A percentile compares a stretch with the other conserved stretches of the same genome.
Evolutionary conservation across 2,329 filamentous ascomycete genomes (phyloP).

Genomic region (Xylaria digitata): DNA sequence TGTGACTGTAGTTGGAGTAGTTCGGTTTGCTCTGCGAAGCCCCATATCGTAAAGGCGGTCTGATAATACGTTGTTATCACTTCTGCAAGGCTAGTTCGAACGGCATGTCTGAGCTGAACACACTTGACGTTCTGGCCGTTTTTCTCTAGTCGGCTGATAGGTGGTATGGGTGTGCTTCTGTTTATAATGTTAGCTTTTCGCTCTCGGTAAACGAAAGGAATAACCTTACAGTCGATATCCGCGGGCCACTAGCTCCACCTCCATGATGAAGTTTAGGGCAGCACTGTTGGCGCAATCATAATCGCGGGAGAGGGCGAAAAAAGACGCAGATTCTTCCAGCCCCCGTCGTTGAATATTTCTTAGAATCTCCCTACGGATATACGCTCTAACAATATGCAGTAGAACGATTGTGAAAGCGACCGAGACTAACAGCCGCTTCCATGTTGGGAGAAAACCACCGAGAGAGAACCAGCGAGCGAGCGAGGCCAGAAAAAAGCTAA

Average conservation of each 20-base stretch:
- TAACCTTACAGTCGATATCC: conserved; percentile 50
- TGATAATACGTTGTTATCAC: conserved; percentile 79
- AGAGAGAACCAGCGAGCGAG: conserved; percentile 48
- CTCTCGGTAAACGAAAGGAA: neutral
- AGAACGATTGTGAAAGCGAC: conserved; percentile 38
- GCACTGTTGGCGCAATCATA: conserved; percentile 51
- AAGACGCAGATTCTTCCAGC: conserved; percentile 45
- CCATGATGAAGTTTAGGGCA: conserved; percentile 52
- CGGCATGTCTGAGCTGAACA: conserved; percentile 78
- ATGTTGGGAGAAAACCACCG: conserved; percentile 46
- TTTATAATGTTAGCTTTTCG: conserved; percentile 33
- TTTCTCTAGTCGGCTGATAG: conserved; percentile 91
- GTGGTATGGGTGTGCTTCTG: conserved; percentile 88
- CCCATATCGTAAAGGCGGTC: conserved; percentile 74
- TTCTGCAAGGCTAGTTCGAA: conserved; percentile 75
- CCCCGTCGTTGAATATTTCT: conserved; percentile 50
- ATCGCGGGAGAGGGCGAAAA: conserved; percentile 49
- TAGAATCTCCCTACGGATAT: conserved; percentile 49
- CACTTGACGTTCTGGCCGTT: conserved; percentile 83
- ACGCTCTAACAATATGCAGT: conserved; percentile 44
- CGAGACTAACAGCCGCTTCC: conserved; percentile 45
- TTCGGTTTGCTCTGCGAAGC: conserved; percentile 81
- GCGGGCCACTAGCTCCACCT: conserved; percentile 51
- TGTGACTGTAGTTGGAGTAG: conserved; percentile 94
- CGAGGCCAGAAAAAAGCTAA: conserved; percentile 47